phyloP scores from a whole-genome alignment of 352 stramenopile species.

The Plasmopara viticola region DNA sequence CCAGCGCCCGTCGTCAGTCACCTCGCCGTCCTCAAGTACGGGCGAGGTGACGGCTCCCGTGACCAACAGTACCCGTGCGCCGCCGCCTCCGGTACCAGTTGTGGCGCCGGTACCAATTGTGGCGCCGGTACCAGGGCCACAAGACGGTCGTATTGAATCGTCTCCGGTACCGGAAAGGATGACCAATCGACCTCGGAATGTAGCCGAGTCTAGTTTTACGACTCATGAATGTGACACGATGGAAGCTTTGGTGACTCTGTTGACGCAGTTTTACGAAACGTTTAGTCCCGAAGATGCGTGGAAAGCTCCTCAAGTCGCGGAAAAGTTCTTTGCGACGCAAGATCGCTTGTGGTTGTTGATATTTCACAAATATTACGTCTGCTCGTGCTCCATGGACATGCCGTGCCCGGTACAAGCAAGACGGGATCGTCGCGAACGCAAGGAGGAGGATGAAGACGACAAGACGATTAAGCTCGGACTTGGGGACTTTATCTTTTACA shows the following conservation, averaged over 20 bases:
- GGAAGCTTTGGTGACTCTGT: conserved; percentile 56
- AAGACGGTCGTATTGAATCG: conserved; percentile 20
- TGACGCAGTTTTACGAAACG: conserved; percentile 64
- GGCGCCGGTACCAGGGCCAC: conserved; percentile 11
- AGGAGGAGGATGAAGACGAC: conserved; percentile 52
- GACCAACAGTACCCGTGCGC: conserved; percentile 17
- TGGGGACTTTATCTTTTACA: conserved; percentile 99
- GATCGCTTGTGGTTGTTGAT: conserved; percentile 77
- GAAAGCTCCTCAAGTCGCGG: conserved; percentile 71
- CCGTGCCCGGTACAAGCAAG: conserved; percentile 63
- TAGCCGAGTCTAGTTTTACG: conserved; percentile 68
- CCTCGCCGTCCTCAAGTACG: conserved; percentile 30
- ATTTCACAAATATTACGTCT: conserved; percentile 84
- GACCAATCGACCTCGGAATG: conserved; percentile 46
- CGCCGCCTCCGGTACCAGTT: conserved; percentile 1
- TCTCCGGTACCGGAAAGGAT: conserved; percentile 28
- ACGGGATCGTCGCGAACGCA: conserved; percentile 43
- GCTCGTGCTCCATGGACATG: conserved; percentile 75
- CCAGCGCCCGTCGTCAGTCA: conserved; percentile 32
- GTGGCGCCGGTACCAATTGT: conserved; percentile 6
- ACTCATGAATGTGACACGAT: conserved; percentile 76
- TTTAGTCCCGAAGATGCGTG: conserved; percentile 78
- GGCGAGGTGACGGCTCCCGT: conserved; percentile 17
- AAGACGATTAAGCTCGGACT: conserved; percentile 92
- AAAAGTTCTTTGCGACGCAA: conserved; percentile 77